Evolutionary conservation across 2,329 filamentous ascomycete species (phyloP), one percentile per base, ranked within the genome.

Genomic region (Dactylella cylindrospora): DNA sequence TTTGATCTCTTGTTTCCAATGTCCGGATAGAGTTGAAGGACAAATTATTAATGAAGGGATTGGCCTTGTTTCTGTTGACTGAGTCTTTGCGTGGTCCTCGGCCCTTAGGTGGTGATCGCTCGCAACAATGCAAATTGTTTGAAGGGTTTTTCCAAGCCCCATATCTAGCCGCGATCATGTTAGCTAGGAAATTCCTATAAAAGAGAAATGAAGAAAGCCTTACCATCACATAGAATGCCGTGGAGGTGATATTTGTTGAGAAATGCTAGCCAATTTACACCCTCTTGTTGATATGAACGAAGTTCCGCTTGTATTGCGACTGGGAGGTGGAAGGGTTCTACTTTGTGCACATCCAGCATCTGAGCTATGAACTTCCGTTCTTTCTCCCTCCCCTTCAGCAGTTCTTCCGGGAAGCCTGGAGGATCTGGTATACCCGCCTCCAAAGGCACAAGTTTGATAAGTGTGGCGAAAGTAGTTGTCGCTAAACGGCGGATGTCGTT

Each of bases 1-100:
- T 71, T 88, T 89, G 69, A 98, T 90, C 72, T 98, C 93, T 71
- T 98, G 93, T 73, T 96, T 90, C 93, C 93, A 98, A 74, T 98
- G 93, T 6, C 94, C 93, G 13, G 93, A 96, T 19, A 98, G 79
- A 0, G 93, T 97, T 1, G 93, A 93, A 4, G 93, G 94, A 70
- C 93, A 98, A 41, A 98, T 86, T 65, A 98, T 96, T 50, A 98
- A 79, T 9, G 91, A 95, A 1, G 93, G 90, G 32, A 98, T 76
- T 52, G 81, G 84, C 57, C 89, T 82, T 46, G 83, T 81, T 70
- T 98, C 93, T 0, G 83, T 78, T 22, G 88, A 83, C 39, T 85
- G 80, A 0, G 90, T 94, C 73, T 86, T 89, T 22, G 84, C 84
- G 71, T 85, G 97, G 70, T 97, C 90, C 70, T 96, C 88, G 0